Conservation (phyloP, 148 eudicot species). For the Polygonum maritimum region DNA sequence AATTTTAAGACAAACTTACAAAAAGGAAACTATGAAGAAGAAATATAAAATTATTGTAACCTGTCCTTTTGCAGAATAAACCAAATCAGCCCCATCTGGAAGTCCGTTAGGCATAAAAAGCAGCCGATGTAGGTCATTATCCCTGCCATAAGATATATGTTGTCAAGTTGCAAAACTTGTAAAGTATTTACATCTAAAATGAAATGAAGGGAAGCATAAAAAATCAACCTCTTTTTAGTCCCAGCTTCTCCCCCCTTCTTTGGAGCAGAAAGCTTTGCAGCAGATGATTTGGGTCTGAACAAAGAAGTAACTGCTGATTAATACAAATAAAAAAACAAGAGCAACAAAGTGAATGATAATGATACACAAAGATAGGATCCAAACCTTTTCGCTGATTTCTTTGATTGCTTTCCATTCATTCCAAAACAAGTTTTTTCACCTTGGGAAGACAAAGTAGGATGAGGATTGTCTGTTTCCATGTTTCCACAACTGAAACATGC, state of each 20-base stretch:
- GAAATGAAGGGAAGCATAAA: neutral
- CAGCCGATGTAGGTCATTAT: constrained; percentile 79
- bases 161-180: neutral
- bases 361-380: neutral
- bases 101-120: constrained; percentile 96
- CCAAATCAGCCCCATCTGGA: constrained; percentile 81
- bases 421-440: neutral
- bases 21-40: neutral
- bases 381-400: neutral
- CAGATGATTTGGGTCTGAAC: constrained; percentile 40
- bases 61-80: constrained; percentile 89
- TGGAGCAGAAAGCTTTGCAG: constrained; percentile 20
- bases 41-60: constrained; percentile 20
- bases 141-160: constrained; percentile 38
- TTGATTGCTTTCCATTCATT: neutral
- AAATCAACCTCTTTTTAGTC: constrained; percentile 44
- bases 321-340: neutral
- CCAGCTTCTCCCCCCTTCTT: constrained; percentile 38
- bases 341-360: neutral
- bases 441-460: neutral
- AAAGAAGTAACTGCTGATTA: neutral
- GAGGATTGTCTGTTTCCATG: neutral
- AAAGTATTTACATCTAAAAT: neutral
- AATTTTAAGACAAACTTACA: neutral
- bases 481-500: neutral